Evolutionary conservation across 2,329 filamentous ascomycete genomes (phyloP).

Genomic region (Myriosclerotinia duriaeana): DNA sequence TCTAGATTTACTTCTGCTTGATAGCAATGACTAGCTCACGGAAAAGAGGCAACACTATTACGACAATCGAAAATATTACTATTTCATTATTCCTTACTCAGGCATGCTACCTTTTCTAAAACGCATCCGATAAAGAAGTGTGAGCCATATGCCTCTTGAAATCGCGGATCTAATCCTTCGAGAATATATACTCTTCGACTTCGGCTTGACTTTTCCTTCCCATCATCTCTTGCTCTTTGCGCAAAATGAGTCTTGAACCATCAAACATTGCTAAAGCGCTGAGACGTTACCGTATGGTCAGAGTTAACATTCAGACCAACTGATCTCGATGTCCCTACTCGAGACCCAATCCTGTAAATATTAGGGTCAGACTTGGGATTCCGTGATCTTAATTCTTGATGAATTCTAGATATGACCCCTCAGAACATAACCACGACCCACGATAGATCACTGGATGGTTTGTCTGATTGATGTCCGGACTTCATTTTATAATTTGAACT

Average conservation of each 20-base stretch:
- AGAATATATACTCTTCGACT: constrained; percentile 23
- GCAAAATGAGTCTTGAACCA: constrained; percentile 1
- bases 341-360: constrained; percentile 19
- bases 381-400: constrained; percentile 13
- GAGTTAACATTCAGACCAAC: not conserved
- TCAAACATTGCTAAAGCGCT: not conserved
- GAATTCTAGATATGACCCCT: constrained; percentile 21
- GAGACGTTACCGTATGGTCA: not conserved
- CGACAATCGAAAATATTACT: too few species aligned
- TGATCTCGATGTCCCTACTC: constrained; percentile 22
- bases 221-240: not conserved
- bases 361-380: constrained; percentile 21
- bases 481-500: not conserved
- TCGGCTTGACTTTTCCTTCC: not conserved
- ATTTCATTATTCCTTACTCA: too few species aligned
- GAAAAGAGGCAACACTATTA: too few species aligned
- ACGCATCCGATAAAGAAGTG: constrained; percentile 23
- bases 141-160: constrained; percentile 15
- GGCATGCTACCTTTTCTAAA: not conserved
- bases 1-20: too few species aligned
- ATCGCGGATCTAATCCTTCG: constrained; percentile 24
- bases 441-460: constrained; percentile 1
- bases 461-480: not conserved
- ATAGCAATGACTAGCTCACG: too few species aligned
- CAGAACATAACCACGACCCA: constrained; percentile 23